Base-by-base conservation (phyloP, 1,284 basidiomycete genomes). In the Sporisorium iseilematis-ciliati region DNA sequence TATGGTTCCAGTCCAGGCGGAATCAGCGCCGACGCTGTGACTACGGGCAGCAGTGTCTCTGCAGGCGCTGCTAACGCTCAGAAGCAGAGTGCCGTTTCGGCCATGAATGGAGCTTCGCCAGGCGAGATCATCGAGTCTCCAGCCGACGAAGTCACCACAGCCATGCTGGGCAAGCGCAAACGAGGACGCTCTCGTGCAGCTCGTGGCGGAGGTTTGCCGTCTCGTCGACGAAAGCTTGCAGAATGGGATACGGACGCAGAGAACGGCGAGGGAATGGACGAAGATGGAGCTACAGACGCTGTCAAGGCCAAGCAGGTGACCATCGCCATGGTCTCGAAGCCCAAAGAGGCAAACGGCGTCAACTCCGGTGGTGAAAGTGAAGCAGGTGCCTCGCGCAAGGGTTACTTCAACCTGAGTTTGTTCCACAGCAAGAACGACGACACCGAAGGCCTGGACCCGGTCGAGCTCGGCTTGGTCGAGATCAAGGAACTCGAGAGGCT, bases 351-450 rank as follows among this genome's bases (percentile, higher is more conserved):
- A 5, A 65, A 64, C 31, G 69, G 70, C 43, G 59, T 61, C 49
- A 65, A 45, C 49, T 73, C 65, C 4, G 65, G 72, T 11, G 69
- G 69, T 21, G 74, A 76, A 45, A 60, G 75, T 33, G 67, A 77
- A 53, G 75, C 73, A 10, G 79, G 79, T 14, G 79, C 79, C 2
- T 77, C 77, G 3, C 74, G 77, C 45, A 78, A 76, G 45, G 79
- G 74, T 51, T 81, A 80, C 54, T 81, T 79, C 65, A 74, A 75
- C 51, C 48, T 79, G 54, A 78, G 77, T 40, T 61, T 79, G 51
- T 81, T 77, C 42, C 72, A 78, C 46, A 74, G 72, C 52, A 81
- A 81, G 62, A 77, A 79, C 50, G 80, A 81, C 62, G 69, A 75
- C 51, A 73, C 67, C 21, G 67, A 72, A 25, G 68, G 65, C 29